A percentile compares a stretch with the other conserved stretches of the same genome.
Conservation (phyloP, 1,139 yeast species). For the Blastobotrys serpentis region DNA sequence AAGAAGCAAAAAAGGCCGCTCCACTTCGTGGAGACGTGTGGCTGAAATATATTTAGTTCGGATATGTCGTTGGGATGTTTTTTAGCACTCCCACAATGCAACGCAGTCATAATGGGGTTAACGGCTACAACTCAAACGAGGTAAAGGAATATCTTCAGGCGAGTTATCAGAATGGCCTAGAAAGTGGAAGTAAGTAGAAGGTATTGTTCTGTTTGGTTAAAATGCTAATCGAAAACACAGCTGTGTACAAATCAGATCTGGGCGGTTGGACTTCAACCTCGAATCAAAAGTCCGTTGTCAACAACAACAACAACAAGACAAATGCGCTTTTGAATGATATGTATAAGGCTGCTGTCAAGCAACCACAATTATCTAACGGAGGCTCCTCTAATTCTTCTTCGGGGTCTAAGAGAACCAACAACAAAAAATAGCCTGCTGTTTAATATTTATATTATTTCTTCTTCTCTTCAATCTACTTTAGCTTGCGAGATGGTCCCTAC, state of each 20-base stretch:
- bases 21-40: not conserved
- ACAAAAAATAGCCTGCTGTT: not conserved
- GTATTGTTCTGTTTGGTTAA: not conserved
- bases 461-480: too few relatives aligned
- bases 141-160: conserved; percentile 28
- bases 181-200: conserved; percentile 19
- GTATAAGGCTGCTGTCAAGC: conserved; percentile 15
- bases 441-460: too few relatives aligned
- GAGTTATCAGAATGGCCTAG: conserved; percentile 23
- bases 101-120: conserved; percentile 17
- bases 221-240: conserved; percentile 16
- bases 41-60: too few relatives aligned
- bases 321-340: conserved; percentile 25
- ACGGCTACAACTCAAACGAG: conserved; percentile 30
- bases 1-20: not conserved
- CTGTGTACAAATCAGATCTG: conserved; percentile 27
- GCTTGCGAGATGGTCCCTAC: too few relatives aligned
- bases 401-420: not conserved
- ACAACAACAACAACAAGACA: conserved; percentile 19
- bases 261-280: conserved; percentile 32
- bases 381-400: too few relatives aligned
- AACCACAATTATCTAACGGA: not conserved
- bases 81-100: conserved; percentile 4
- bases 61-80: too few relatives aligned
- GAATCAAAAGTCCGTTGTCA: conserved; percentile 10